These are phyloP conservation scores for Moesziomyces antarcticus DNA, from an alignment of 1,284 basidiomycete species.

Conservation along the genomic window DNA sequence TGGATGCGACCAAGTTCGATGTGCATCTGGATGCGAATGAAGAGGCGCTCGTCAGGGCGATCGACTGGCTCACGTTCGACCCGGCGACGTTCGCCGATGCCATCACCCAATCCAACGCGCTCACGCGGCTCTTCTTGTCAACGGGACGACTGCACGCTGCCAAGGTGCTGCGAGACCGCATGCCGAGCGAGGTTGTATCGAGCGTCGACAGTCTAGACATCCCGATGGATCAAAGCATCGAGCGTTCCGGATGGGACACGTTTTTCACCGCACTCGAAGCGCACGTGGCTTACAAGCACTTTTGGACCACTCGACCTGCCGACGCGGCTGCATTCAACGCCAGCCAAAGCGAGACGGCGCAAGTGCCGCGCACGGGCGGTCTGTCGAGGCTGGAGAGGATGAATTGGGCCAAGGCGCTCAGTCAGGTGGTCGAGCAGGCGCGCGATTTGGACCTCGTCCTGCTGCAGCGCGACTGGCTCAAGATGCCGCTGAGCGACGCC, in stretches of 20 bases:
- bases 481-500: slow-evolving; percentile 62
- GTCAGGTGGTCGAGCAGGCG: slow-evolving; percentile 67
- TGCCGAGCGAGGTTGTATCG: slow-evolving; percentile 56
- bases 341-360: not conserved
- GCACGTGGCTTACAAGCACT: slow-evolving; percentile 54
- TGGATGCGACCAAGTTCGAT: slow-evolving; percentile 39
- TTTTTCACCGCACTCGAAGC: slow-evolving; percentile 62
- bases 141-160: slow-evolving; percentile 61
- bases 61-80: slow-evolving; percentile 92
- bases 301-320: slow-evolving; percentile 46
- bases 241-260: slow-evolving; percentile 60
- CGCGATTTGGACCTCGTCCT: slow-evolving; percentile 68
- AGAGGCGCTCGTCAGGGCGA: slow-evolving; percentile 78
- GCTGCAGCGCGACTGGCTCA: slow-evolving; percentile 71
- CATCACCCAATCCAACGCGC: slow-evolving; percentile 61
- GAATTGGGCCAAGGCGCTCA: slow-evolving; percentile 50
- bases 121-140: slow-evolving; percentile 58
- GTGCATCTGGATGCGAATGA: slow-evolving; percentile 44
- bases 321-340: slow-evolving; percentile 9
- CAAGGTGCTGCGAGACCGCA: slow-evolving; percentile 54
- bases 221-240: slow-evolving; percentile 50
- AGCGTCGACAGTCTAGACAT: slow-evolving; percentile 29
- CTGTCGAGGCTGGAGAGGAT: slow-evolving; percentile 49
- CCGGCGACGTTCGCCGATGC: slow-evolving; percentile 60
- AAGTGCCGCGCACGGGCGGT: slow-evolving; percentile 13